These are phyloP conservation scores for Harringtonia lauricola DNA, from an alignment of 2,329 filamentous ascomycete genomes.

Conservation along the genomic window DNA sequence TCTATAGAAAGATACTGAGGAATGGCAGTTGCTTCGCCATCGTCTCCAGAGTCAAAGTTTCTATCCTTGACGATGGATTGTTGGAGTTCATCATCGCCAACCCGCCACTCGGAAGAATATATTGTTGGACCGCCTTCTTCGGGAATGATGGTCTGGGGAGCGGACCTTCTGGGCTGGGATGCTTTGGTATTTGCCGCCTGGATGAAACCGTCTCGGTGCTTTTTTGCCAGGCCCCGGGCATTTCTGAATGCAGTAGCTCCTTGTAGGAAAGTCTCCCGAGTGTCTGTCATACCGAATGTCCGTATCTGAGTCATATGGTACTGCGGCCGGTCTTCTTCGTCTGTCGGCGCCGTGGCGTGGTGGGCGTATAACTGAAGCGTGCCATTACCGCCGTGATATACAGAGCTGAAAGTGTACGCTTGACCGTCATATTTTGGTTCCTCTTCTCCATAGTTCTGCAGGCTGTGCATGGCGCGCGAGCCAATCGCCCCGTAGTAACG, in stretches of 20 bases:
- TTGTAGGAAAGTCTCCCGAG: conserved; percentile 18
- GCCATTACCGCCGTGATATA: conserved; percentile 20
- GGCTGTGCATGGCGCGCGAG: conserved; percentile 23
- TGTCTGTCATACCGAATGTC: conserved; percentile 17
- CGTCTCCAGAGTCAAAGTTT: too few species aligned
- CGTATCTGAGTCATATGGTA: conserved; percentile 29
- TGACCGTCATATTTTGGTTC: conserved; percentile 25
- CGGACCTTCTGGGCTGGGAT: too few species aligned
- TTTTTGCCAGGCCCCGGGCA: conserved; percentile 23
- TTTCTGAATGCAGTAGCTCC: conserved; percentile 28
- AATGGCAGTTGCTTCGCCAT: too few species aligned
- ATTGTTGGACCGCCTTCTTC: too few species aligned
- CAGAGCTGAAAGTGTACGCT: conserved; percentile 26
- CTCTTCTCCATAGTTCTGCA: conserved; percentile 23
- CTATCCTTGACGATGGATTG: too few species aligned
- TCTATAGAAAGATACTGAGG: not conserved
- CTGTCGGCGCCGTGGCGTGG: conserved; percentile 21
- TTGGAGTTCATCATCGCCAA: too few species aligned
- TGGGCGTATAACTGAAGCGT: conserved; percentile 25
- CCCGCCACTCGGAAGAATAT: not conserved
- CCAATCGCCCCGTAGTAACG: conserved; percentile 25
- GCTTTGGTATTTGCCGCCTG: conserved; percentile 11
- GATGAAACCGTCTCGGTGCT: conserved; percentile 23
- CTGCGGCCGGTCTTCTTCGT: conserved; percentile 19
- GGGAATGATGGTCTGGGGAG: too few species aligned